Percentiles rank a stretch among this genome's conserved stretches.
phyloP scores from a whole-genome alignment of 306 rosid genomes.

The Pterocarpus santalinus region DNA sequence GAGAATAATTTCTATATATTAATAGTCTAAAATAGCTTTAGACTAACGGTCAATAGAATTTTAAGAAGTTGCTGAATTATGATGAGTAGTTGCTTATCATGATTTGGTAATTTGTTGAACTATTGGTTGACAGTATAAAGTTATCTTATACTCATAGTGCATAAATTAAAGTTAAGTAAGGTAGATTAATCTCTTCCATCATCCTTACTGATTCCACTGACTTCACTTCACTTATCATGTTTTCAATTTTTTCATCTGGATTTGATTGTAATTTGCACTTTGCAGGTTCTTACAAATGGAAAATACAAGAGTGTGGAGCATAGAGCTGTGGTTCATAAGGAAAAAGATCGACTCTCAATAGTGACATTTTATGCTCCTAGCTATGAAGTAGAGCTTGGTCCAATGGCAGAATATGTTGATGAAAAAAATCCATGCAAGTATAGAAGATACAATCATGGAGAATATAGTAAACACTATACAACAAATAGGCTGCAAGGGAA shows the following conservation, averaged over 20 bases:
- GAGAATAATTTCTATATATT: no score
- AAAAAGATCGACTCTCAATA: slow-evolving; percentile 76
- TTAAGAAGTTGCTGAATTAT: no score
- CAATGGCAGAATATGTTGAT: slow-evolving; percentile 73
- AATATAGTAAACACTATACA: slow-evolving; percentile 85
- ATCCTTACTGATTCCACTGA: background rate
- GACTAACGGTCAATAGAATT: no score
- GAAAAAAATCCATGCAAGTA: slow-evolving; percentile 76
- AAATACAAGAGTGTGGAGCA: slow-evolving; percentile 97
- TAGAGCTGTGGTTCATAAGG: slow-evolving; percentile 86
- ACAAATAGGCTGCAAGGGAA: slow-evolving; percentile 94
- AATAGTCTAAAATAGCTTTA: no score
- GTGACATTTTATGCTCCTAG: slow-evolving; percentile 97
- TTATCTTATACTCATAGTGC: no score
- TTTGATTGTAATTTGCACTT: slow-evolving; percentile 32
- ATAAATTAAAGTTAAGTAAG: no score
- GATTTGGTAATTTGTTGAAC: no score
- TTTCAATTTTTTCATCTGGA: background rate
- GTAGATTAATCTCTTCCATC: background rate
- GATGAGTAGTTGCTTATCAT: no score
- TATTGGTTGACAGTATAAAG: no score
- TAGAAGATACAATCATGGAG: slow-evolving; percentile 91
- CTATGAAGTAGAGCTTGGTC: slow-evolving; percentile 91
- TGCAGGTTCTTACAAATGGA: slow-evolving; percentile 94
- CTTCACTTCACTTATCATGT: background rate